Evolutionary conservation across 164 flowering plant species (phyloP), one percentile per base, ranked within the genome.

Genomic region (Tetrastigma voinierianum): DNA sequence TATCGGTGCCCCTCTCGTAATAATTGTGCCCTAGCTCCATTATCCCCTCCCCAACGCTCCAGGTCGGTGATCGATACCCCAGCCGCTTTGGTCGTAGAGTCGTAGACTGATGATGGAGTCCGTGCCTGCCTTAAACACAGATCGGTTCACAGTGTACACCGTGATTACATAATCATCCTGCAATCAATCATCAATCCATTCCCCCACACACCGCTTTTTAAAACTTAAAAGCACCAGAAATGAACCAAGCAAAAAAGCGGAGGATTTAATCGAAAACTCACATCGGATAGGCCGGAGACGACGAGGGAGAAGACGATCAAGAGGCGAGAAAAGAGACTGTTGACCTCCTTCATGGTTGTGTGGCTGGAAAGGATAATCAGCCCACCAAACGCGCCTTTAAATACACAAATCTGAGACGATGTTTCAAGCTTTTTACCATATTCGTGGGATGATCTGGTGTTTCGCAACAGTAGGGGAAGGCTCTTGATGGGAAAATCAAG

Each of bases 1-100:
- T 84, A 74, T 94, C 98, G 2, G 91, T 94, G 17, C 93, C 90
- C 70, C 97, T 79, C 83, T 94, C 98, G 81, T 72, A 91, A 78
- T 91, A 94, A 76, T 90, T 66, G 79, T 90, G 57, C 2, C 67
- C 87, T 0, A 83, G 75, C 0, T 67, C 90, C 96, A 90, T 90
- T 6, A 94, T 51, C 51, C 98, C 97, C n/a, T 58, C 97, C 98
- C 98, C 97, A 91, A 0, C 78, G 14, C 73, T 81, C 90, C 18
- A 94, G 73, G 51, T 91, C 67, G 13, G 65, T 4, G 72, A 94
- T 84, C 54, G 0, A 87, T 49, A 7, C 44, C 25, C 4, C 73
- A 49, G 1, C 90, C 96, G 47, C 25, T 16, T 0, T 46, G 7
- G 66, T 83, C 82, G 81, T 71, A 74, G 13, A 94, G 70, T 0